Evolutionary conservation across 2,329 filamentous ascomycete genomes (phyloP).

Genomic region (Aspergillus sp.): DNA sequence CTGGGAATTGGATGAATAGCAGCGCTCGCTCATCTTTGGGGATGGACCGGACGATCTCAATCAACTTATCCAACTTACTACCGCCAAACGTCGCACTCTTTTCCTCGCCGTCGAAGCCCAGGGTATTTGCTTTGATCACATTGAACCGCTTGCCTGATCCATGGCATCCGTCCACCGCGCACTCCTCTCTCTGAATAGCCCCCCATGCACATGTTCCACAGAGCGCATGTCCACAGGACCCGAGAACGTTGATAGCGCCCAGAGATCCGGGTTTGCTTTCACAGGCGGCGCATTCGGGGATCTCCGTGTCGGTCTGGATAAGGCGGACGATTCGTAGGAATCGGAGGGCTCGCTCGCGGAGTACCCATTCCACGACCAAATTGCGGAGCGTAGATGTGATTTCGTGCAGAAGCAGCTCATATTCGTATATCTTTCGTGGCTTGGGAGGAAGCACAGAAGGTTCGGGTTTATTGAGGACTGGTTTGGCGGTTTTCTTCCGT

Average conservation of each 20-base stretch:
- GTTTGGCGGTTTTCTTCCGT: background rate
- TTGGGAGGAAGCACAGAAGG: slow-evolving; percentile 7
- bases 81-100: slow-evolving; percentile 26
- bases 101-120: slow-evolving; percentile 25
- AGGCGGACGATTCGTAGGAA: slow-evolving; percentile 14
- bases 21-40: slow-evolving; percentile 43
- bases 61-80: slow-evolving; percentile 42
- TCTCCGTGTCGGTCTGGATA: slow-evolving; percentile 9
- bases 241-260: slow-evolving; percentile 34
- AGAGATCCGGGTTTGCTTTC: slow-evolving; percentile 16
- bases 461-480: background rate
- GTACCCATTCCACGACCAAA: slow-evolving; percentile 15
- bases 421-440: slow-evolving; percentile 9
- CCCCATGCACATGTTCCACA: slow-evolving; percentile 35
- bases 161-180: slow-evolving; percentile 35
- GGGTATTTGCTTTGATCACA: slow-evolving; percentile 31
- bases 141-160: slow-evolving; percentile 32
- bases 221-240: slow-evolving; percentile 46
- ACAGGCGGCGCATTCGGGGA: slow-evolving; percentile 28
- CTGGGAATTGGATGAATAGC: slow-evolving; percentile 48
- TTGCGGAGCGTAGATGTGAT: slow-evolving; percentile 12
- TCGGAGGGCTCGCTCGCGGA: slow-evolving; percentile 15
- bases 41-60: slow-evolving; percentile 38
- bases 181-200: slow-evolving; percentile 24
- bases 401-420: slow-evolving; percentile 12